Percentiles rank a stretch among this genome's conserved stretches.
Conservation (phyloP, 768 basidiomycete genomes). For the Calocybe cyanea region DNA sequence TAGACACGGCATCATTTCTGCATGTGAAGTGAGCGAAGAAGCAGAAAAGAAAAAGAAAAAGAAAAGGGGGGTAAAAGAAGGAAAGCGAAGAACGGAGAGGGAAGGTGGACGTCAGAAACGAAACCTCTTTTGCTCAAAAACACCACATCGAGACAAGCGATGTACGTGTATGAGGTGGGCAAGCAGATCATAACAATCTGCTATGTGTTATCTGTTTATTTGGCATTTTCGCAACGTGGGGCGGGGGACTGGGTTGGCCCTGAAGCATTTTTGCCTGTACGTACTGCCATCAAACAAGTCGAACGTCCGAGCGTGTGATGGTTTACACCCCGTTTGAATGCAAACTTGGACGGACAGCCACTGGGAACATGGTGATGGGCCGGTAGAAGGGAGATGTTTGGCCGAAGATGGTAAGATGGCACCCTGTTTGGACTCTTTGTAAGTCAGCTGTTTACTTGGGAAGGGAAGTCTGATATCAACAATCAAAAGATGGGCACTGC, state of each 20-base stretch:
- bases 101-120: conserved; percentile 1
- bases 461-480: conserved; percentile 2
- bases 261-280: background rate
- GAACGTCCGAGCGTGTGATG: conserved; percentile 3
- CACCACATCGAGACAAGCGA: background rate
- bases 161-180: background rate
- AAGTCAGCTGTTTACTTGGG: background rate
- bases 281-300: conserved; percentile 3
- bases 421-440: background rate
- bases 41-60: background rate
- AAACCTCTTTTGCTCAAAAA: background rate
- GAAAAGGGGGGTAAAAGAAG: background rate
- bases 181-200: conserved; percentile 8
- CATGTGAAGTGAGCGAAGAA: background rate
- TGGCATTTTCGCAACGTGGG: no score
- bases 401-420: no score
- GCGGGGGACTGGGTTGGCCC: no score
- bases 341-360: no score
- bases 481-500: background rate
- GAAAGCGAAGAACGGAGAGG: conserved; percentile 3
- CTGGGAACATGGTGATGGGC: background rate
- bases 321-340: no score
- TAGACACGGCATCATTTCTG: conserved; percentile 2
- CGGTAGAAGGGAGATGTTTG: background rate
- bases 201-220: background rate